These are phyloP conservation scores for Alternaria triticina DNA, from an alignment of 2,329 filamentous ascomycete genomes.

Conservation along the genomic window DNA sequence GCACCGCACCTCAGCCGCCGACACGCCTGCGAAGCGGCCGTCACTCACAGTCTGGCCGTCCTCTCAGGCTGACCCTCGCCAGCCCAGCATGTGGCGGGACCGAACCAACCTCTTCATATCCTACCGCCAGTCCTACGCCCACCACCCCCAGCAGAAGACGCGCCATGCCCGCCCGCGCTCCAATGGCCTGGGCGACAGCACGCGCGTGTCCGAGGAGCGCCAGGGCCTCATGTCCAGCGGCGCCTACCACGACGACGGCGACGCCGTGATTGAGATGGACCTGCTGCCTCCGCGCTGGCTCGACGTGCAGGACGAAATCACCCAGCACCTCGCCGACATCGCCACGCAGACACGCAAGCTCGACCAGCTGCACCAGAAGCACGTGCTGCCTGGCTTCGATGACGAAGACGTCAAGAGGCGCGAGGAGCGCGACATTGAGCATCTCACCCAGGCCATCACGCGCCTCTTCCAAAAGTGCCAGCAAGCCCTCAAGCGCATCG, in stretches of 20 bases:
- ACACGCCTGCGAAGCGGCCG: slow-evolving; percentile 3
- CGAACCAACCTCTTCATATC: slow-evolving; percentile 99
- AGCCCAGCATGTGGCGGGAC: slow-evolving; percentile 88
- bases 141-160: slow-evolving; percentile 89
- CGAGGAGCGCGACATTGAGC: slow-evolving; percentile 90
- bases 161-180: slow-evolving; percentile 62
- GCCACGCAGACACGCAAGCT: slow-evolving; percentile 82
- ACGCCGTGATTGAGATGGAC: slow-evolving; percentile 98
- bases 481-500: slow-evolving; percentile 83
- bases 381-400: slow-evolving; percentile 94
- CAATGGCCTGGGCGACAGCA: slow-evolving; percentile 58
- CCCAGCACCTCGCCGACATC: slow-evolving; percentile 79
- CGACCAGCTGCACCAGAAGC: slow-evolving; percentile 94
- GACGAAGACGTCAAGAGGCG: slow-evolving; percentile 87
- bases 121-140: slow-evolving; percentile 97
- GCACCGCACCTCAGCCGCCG: slow-evolving; percentile 5
- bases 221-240: slow-evolving; percentile 84
- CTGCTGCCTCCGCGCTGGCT: slow-evolving; percentile 93
- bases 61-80: slow-evolving; percentile 23
- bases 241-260: slow-evolving; percentile 83
- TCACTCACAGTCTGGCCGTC: not conserved
- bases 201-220: slow-evolving; percentile 65
- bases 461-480: slow-evolving; percentile 89
- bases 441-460: slow-evolving; percentile 88
- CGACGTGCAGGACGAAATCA: slow-evolving; percentile 92